phyloP scores from a whole-genome alignment of 306 rosid genomes.

The Medicago lupulina region DNA sequence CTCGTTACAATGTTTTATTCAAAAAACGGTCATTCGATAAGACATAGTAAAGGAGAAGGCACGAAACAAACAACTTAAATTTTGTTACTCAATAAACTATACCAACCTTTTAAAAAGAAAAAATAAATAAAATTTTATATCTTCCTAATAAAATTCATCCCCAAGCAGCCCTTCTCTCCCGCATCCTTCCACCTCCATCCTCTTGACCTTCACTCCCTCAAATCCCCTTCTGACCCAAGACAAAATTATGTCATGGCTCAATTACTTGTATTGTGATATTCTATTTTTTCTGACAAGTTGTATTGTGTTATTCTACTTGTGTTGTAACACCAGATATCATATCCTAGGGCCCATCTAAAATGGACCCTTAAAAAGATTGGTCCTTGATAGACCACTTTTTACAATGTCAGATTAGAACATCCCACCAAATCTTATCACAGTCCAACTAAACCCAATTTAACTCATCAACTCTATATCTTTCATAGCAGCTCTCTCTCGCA shows the following conservation, averaged over 20 bases:
- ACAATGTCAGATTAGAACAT: too few relatives aligned
- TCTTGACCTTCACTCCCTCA: background rate
- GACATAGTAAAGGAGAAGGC: background rate
- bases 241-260: background rate
- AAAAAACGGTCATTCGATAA: background rate
- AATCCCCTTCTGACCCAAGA: background rate
- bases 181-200: background rate
- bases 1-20: background rate
- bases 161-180: background rate
- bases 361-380: too few relatives aligned
- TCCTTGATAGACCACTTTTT: too few relatives aligned
- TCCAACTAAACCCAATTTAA: too few relatives aligned
- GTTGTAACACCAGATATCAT: background rate
- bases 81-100: background rate
- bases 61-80: background rate
- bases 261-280: background rate
- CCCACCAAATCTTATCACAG: too few relatives aligned
- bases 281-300: background rate
- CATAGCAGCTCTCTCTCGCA: too few relatives aligned
- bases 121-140: background rate
- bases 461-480: too few relatives aligned
- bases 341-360: too few relatives aligned
- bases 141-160: background rate
- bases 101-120: background rate
- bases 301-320: background rate